Evolutionary conservation across 495 filamentous ascomycete genomes (phyloP), one percentile per base, ranked within the genome.

Genomic region (Aspergillus incahuasiensis): DNA sequence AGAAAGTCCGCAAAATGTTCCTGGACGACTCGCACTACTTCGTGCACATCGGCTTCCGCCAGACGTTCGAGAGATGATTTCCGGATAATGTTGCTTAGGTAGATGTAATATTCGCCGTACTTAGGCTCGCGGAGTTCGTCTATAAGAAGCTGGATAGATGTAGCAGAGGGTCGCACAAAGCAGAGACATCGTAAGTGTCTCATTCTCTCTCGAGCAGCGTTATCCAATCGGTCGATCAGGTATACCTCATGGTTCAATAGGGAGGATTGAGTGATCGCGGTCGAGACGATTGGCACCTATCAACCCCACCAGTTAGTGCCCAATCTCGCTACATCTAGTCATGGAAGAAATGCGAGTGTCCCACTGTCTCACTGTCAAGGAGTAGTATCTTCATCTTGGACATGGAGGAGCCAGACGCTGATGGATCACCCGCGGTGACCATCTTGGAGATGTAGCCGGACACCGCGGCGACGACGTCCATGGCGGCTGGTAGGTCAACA

Each of bases 331-430:
- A 16, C 18, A 4, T 15, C 38, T 38, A 11, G 13, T 11, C 4
- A 41, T 6, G 22, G 45, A 52, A 46, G 51, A 55, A 24, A 40
- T 13, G 55, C 48, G 62, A 56, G 60, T 60, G 66, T 80, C 84
- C 68, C 74, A 89, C 89, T 67, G 94, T 98, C 74, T 97, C 94
- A 72, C 83, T 87, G 73, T 98, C 94, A 53, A 98, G 79, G 61
- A 98, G 80, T 51, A 98, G 77, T 63, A 97, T 92, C 85, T 98
- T 98, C 94, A 98, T 98, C 80, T 97, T 97, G 34, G 90, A 87
- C 40, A 89, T 81, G 41, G 89, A 81, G 41, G 82, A 79, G 45
- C 85, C 84, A 40, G 82, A 71, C 13, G 68, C 54, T 52, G 84
- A 76, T 21, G 58, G 56, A 70, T 95, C 91, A 68, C 92, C 92